These are phyloP conservation scores for Cercophora newfieldiana DNA, from an alignment of 495 filamentous ascomycete species.

Conservation along the genomic window DNA sequence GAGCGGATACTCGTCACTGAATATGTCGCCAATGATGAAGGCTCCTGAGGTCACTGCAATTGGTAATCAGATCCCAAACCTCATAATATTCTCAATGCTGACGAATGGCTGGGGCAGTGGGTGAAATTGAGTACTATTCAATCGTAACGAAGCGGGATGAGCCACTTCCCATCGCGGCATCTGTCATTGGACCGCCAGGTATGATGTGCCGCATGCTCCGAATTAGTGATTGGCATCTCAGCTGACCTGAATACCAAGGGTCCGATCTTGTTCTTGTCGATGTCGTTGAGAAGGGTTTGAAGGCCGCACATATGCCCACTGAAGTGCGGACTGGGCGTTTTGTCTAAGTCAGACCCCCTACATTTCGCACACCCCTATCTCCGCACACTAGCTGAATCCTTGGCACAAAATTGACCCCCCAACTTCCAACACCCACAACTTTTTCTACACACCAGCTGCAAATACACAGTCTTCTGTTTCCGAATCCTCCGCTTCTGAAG, in stretches of 20 bases:
- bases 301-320: not conserved
- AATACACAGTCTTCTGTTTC: no score
- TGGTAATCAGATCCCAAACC: not conserved
- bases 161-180: conserved; percentile 10
- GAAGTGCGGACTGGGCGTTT: conserved; percentile 6
- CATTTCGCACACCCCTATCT: no score
- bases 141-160: not conserved
- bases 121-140: conserved; percentile 3
- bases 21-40: conserved; percentile 8
- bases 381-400: no score
- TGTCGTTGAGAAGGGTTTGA: conserved; percentile 8
- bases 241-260: no score
- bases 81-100: not conserved
- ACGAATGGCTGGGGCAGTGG: not conserved
- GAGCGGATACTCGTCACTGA: conserved; percentile 10
- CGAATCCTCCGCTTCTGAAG: no score
- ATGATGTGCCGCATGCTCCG: no score
- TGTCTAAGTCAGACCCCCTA: no score
- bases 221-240: no score
- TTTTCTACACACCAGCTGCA: no score
- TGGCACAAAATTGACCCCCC: no score
- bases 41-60: conserved; percentile 12
- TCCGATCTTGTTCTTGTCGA: conserved; percentile 10
- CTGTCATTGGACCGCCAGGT: conserved; percentile 13
- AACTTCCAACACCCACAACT: no score